phyloP scores from a whole-genome alignment of 129 eudicot species.

The Centaurea solstitialis region DNA sequence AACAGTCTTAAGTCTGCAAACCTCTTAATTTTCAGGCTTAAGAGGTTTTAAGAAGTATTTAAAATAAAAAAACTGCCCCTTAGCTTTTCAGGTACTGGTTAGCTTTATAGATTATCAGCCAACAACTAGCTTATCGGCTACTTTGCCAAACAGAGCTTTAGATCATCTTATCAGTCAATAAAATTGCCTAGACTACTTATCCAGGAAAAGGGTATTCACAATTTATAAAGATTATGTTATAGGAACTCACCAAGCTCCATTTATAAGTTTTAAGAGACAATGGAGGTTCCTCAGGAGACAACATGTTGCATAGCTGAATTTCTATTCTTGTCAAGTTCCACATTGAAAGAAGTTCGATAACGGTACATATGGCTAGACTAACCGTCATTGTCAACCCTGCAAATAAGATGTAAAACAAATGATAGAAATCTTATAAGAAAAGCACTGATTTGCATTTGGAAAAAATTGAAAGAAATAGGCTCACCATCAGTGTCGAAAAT shows the following conservation, averaged over 20 bases:
- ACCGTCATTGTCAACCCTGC: slow-evolving; percentile 58
- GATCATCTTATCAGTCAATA: not conserved
- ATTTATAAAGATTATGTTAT: not conserved
- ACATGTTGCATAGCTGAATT: slow-evolving; percentile 84
- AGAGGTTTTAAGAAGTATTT: no score
- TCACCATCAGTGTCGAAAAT: slow-evolving; percentile 55
- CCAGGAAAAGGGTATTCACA: not conserved
- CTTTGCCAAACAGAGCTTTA: not conserved
- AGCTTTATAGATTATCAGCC: not conserved
- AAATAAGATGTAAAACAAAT: not conserved
- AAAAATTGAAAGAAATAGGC: slow-evolving; percentile 1
- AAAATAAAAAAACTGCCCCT: no score
- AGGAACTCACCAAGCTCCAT: slow-evolving; percentile 74
- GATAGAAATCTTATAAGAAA: not conserved
- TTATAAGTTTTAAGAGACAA: slow-evolving; percentile 87
- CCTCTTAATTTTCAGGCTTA: no score
- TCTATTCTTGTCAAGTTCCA: slow-evolving; percentile 97
- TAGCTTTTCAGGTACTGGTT: not conserved
- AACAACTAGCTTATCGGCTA: not conserved
- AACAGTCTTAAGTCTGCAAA: no score
- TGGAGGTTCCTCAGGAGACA: slow-evolving; percentile 93
- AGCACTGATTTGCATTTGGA: not conserved
- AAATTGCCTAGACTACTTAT: not conserved
- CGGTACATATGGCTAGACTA: slow-evolving; percentile 58
- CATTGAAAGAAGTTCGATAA: slow-evolving; percentile 87